Percentiles rank a stretch among this genome's conserved stretches.
Conservation (phyloP, 805 yeast genomes). For the Ogataea populi-albae region DNA sequence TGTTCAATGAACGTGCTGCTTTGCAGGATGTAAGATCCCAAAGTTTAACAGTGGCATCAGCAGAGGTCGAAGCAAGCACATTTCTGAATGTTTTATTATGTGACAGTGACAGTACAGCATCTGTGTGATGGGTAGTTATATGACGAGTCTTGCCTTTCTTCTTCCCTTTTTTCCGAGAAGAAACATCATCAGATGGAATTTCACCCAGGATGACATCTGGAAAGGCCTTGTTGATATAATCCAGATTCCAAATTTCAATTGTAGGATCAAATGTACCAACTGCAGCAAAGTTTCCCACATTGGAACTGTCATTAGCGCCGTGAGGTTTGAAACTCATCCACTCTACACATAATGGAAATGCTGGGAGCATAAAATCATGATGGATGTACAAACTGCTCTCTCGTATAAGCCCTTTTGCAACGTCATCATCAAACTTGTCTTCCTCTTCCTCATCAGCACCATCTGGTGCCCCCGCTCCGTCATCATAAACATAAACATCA, state of each 20-base stretch:
- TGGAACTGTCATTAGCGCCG: constrained; percentile 38
- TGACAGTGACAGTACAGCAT: constrained; percentile 84
- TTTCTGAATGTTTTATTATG: constrained; percentile 80
- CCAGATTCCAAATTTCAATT: constrained; percentile 95
- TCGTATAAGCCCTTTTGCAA: constrained; percentile 67
- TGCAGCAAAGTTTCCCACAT: constrained; percentile 89
- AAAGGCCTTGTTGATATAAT: constrained; percentile 86
- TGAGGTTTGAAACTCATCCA: constrained; percentile 82
- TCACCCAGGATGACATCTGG: constrained; percentile 93
- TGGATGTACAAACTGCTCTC: constrained; percentile 84
- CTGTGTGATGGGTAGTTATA: constrained; percentile 79
- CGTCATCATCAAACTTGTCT: constrained; percentile 68
- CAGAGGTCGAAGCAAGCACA: constrained; percentile 90
- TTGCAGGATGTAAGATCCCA: constrained; percentile 83
- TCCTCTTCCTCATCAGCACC: constrained; percentile 62
- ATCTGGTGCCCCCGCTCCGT: constrained; percentile 80
- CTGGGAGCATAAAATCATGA: constrained; percentile 95
- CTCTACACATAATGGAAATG: constrained; percentile 94
- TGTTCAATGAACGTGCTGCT: constrained; percentile 74
- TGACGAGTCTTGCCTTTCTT: constrained; percentile 50
- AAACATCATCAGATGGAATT: constrained; percentile 43
- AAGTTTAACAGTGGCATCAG: constrained; percentile 89
- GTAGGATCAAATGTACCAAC: constrained; percentile 97
- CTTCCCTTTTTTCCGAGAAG: constrained; percentile 42
- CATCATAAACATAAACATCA: constrained; percentile 93